A percentile compares a stretch with the other conserved stretches of the same genome.
phyloP scores from a whole-genome alignment of 2,329 filamentous ascomycete species.

The Leptoxyphium fumago region DNA sequence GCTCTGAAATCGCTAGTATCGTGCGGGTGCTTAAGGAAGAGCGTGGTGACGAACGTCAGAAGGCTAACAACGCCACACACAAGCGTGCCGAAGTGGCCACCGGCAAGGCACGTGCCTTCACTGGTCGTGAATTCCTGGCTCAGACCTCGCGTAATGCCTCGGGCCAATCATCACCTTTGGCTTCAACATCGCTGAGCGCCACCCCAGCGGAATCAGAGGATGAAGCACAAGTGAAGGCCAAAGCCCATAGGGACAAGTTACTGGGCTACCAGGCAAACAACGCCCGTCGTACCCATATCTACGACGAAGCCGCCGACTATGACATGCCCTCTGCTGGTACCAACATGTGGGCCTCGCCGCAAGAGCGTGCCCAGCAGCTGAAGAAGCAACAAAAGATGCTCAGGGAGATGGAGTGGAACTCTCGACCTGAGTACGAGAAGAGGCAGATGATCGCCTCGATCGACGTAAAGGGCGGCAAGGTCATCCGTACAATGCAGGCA shows the following conservation, averaged over 20 bases:
- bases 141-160: constrained; percentile 18
- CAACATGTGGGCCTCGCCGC: constrained; percentile 72
- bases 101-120: constrained; percentile 21
- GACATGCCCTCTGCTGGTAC: constrained; percentile 46
- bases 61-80: constrained; percentile 58
- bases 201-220: constrained; percentile 18
- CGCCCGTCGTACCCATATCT: constrained; percentile 65
- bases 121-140: constrained; percentile 22
- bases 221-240: constrained; percentile 49
- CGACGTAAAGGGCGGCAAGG: constrained; percentile 62
- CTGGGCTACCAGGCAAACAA: constrained; percentile 77
- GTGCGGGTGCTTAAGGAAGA: constrained; percentile 71
- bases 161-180: constrained; percentile 21
- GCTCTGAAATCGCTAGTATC: constrained; percentile 68
- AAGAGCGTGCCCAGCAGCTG: constrained; percentile 67
- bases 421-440: constrained; percentile 78
- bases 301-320: constrained; percentile 70
- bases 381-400: constrained; percentile 75
- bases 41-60: constrained; percentile 74
- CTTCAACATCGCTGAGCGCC: constrained; percentile 13
- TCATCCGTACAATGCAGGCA: constrained; percentile 55
- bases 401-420: constrained; percentile 75
- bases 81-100: constrained; percentile 48
- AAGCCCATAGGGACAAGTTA: constrained; percentile 66
- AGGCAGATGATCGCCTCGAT: constrained; percentile 71